A percentile compares a stretch with the other conserved stretches of the same genome.
Evolutionary conservation across 345 rosid genomes (phyloP).

Genomic region (Xanthoceras sorbifolium): DNA sequence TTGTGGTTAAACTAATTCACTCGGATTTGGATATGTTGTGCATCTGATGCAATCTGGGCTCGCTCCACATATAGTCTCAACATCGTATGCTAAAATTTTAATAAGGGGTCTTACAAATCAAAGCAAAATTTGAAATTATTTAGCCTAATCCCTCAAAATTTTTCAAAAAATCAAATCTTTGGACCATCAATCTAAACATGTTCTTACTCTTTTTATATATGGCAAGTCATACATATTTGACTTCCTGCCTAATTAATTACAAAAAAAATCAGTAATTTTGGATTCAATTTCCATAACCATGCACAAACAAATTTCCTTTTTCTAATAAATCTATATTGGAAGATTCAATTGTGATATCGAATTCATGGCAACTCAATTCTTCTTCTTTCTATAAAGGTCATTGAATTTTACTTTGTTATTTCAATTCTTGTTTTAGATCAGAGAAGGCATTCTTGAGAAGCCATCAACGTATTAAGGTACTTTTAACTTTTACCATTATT

Average conservation of each 20-base stretch:
- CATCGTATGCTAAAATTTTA: too few species aligned
- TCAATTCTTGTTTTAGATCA: neutral
- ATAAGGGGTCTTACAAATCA: neutral
- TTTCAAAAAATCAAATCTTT: too few species aligned
- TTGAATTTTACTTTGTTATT: neutral
- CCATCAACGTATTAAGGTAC: conserved; percentile 11
- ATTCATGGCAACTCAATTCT: conserved; percentile 5
- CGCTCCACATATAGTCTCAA: too few species aligned
- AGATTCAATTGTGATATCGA: neutral
- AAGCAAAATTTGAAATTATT: neutral
- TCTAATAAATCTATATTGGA: neutral
- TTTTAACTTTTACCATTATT: neutral
- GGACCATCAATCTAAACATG: neutral
- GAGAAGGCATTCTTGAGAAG: neutral
- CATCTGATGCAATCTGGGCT: too few species aligned
- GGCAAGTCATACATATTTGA: neutral
- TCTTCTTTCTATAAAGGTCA: neutral
- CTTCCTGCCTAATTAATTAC: neutral
- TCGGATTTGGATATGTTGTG: too few species aligned
- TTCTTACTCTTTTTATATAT: neutral
- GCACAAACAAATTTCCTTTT: neutral
- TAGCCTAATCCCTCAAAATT: neutral
- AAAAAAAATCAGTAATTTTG: neutral
- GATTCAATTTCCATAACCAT: neutral
- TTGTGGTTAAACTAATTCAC: too few species aligned